Evolutionary conservation across 129 eudicot species (phyloP).

Genomic region (Lactuca saligna): DNA sequence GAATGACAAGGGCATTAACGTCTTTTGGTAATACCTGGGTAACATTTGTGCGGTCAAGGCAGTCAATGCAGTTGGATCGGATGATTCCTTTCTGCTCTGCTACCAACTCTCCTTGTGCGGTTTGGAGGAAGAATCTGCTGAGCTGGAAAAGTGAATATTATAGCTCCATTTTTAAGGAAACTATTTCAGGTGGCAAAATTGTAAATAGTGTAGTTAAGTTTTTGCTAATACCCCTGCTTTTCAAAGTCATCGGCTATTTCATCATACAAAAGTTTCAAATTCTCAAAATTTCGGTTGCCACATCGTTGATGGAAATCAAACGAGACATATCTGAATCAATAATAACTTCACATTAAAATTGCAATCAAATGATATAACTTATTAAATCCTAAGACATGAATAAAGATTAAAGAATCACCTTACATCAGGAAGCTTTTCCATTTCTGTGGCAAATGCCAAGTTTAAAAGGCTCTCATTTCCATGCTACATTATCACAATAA

Average conservation of each 20-base stretch:
- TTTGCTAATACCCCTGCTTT: constrained; percentile 72
- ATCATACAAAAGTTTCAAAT: constrained; percentile 66
- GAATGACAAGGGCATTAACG: not conserved
- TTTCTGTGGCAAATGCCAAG: constrained; percentile 78
- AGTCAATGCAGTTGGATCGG: constrained; percentile 95
- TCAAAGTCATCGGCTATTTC: constrained; percentile 77
- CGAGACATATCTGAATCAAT: constrained; percentile 66
- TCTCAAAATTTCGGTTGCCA: constrained; percentile 67
- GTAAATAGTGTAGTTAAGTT: constrained; percentile 21
- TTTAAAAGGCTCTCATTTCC: constrained; percentile 83
- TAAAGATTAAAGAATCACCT: constrained; percentile 55
- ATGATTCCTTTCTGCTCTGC: constrained; percentile 81
- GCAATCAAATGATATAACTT: not conserved
- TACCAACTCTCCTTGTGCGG: constrained; percentile 60
- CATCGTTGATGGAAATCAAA: constrained; percentile 91
- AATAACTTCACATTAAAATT: constrained; percentile 8
- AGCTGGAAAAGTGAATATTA: constrained; percentile 60
- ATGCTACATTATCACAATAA: constrained; percentile 49
- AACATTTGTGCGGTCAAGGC: constrained; percentile 98
- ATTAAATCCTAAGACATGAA: constrained; percentile 14
- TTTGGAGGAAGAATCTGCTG: constrained; percentile 90
- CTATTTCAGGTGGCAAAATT: constrained; percentile 32
- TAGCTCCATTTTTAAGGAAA: constrained; percentile 30
- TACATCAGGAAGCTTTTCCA: constrained; percentile 75
- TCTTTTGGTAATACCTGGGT: constrained; percentile 69